A percentile compares a stretch with the other conserved stretches of the same genome.
These are phyloP conservation scores for Thalassiosira livingstoniorum DNA, from an alignment of 352 stramenopile genomes.

Conservation along the genomic window DNA sequence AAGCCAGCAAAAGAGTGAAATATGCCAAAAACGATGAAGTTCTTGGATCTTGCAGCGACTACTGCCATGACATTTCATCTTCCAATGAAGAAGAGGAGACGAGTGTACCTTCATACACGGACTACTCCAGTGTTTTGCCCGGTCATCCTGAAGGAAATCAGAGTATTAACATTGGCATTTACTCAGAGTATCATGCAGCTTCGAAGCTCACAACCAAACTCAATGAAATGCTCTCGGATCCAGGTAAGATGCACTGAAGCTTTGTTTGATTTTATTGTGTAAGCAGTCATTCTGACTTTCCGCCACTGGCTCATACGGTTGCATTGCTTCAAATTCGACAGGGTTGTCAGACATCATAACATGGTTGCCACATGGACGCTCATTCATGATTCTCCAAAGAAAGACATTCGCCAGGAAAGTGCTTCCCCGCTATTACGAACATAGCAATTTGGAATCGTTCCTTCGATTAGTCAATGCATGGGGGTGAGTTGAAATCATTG, in stretches of 20 bases:
- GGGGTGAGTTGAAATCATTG: too few species aligned
- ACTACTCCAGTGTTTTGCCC: too few species aligned
- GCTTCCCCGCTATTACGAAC: not conserved
- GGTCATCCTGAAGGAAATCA: too few species aligned
- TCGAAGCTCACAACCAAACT: not conserved
- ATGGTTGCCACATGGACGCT: not conserved
- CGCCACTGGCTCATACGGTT: not conserved
- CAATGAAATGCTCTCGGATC: conserved; percentile 8
- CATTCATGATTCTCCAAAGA: not conserved
- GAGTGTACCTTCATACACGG: too few species aligned
- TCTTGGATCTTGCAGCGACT: too few species aligned
- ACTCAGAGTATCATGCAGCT: too few species aligned
- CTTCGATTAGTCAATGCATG: not conserved
- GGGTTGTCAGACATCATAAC: not conserved
- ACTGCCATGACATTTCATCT: too few species aligned
- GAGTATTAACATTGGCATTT: too few species aligned
- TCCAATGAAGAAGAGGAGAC: too few species aligned
- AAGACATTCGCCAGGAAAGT: not conserved
- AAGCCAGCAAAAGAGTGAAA: too few species aligned
- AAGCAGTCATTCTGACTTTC: not conserved
- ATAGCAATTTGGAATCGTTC: not conserved
- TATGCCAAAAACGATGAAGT: too few species aligned
- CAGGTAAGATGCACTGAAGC: not conserved
- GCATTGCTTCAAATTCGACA: too few species aligned
- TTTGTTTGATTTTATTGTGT: not conserved